These are phyloP conservation scores for Ganoderma resinaceum DNA, from an alignment of 1,284 basidiomycete species.

Conservation along the genomic window DNA sequence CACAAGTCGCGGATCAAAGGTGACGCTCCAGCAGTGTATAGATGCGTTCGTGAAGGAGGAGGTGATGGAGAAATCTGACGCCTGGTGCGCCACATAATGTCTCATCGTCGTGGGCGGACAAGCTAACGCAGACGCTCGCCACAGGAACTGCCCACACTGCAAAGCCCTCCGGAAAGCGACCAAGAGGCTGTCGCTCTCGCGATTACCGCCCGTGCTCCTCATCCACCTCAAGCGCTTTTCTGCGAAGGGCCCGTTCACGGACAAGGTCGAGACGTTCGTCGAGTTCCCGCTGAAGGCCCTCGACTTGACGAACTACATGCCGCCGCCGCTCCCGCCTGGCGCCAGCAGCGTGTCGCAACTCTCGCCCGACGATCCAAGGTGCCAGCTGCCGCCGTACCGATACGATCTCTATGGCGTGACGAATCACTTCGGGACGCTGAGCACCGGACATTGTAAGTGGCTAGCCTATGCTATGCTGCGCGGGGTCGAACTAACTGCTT, in stretches of 20 bases:
- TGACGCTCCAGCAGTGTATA: slow-evolving; percentile 83
- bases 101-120: background rate
- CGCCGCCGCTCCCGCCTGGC: slow-evolving; percentile 75
- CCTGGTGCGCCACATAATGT: slow-evolving; percentile 74
- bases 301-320: slow-evolving; percentile 94
- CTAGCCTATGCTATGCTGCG: background rate
- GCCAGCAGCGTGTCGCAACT: slow-evolving; percentile 51
- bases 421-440: slow-evolving; percentile 92
- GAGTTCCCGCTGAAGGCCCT: slow-evolving; percentile 87
- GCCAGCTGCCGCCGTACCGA: slow-evolving; percentile 83
- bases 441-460: slow-evolving; percentile 89
- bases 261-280: slow-evolving; percentile 92
- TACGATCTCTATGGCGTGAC: slow-evolving; percentile 93
- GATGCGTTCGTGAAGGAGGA: slow-evolving; percentile 93
- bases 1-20: slow-evolving; percentile 64
- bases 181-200: slow-evolving; percentile 87
- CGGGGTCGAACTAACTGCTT: background rate
- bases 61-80: slow-evolving; percentile 92
- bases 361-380: slow-evolving; percentile 74
- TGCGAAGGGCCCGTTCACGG: slow-evolving; percentile 91
- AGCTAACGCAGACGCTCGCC: background rate
- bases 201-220: slow-evolving; percentile 92
- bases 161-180: slow-evolving; percentile 85
- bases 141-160: slow-evolving; percentile 93
- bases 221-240: slow-evolving; percentile 98